These are phyloP conservation scores for Primulina huaijiensis DNA, from an alignment of 257 asterid species.

Conservation along the genomic window DNA sequence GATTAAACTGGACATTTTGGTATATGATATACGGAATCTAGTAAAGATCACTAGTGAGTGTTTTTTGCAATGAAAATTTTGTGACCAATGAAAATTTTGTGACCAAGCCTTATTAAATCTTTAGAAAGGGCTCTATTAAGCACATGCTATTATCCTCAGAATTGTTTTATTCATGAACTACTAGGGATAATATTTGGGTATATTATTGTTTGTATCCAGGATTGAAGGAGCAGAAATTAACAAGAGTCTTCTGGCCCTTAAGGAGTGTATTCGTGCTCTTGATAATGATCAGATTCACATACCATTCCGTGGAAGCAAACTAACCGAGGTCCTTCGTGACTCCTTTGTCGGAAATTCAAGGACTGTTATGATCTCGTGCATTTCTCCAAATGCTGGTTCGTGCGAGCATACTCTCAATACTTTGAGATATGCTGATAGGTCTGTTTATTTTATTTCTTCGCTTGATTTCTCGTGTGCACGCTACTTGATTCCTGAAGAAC, in stretches of 20 bases:
- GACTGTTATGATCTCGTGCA: constrained; percentile 96
- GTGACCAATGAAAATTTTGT: not conserved
- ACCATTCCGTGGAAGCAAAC: constrained; percentile 98
- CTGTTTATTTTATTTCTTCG: constrained; percentile 11
- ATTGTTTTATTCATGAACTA: not conserved
- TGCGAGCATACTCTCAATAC: constrained; percentile 98
- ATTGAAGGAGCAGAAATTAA: constrained; percentile 99
- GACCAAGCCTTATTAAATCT: not conserved
- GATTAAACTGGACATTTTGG: not conserved
- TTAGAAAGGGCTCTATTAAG: not conserved
- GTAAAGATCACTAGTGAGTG: not conserved
- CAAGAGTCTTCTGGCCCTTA: constrained; percentile 90
- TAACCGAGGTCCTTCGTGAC: constrained; percentile 96
- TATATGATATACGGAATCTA: not conserved
- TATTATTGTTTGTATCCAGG: constrained; percentile 38
- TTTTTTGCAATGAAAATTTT: not conserved
- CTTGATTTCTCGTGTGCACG: not conserved
- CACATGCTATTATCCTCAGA: not conserved
- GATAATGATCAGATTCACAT: constrained; percentile 96
- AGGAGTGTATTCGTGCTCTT: constrained; percentile 96
- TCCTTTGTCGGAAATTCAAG: constrained; percentile 96
- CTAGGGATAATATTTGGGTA: constrained; percentile 4
- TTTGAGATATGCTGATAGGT: constrained; percentile 95
- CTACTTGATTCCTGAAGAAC: not conserved
- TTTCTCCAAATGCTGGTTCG: constrained; percentile 94